These are phyloP conservation scores for Phoenix dactylifera DNA, from an alignment of 176 grass and related monocot species.

Conservation along the genomic window DNA sequence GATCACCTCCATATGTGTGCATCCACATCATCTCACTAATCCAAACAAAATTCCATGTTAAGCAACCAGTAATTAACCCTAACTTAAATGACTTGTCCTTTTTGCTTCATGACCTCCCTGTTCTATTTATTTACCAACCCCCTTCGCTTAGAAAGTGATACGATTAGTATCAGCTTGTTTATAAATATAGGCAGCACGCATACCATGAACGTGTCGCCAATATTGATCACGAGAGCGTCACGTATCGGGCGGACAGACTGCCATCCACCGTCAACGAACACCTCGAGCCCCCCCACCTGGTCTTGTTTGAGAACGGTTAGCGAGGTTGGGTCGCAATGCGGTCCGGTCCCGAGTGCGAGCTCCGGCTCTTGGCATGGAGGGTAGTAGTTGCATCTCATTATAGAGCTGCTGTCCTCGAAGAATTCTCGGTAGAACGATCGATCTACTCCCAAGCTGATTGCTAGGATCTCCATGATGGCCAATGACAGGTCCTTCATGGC, in stretches of 20 bases:
- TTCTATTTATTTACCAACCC: too few relatives aligned
- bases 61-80: too few relatives aligned
- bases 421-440: conserved; percentile 55
- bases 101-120: too few relatives aligned
- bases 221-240: conserved; percentile 80
- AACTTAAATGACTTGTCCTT: too few relatives aligned
- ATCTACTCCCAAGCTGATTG: conserved; percentile 61
- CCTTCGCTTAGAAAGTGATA: too few relatives aligned
- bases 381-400: conserved; percentile 95
- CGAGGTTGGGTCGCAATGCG: conserved; percentile 79
- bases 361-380: conserved; percentile 86
- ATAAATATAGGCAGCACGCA: neutral
- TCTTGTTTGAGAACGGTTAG: conserved; percentile 93
- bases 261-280: conserved; percentile 68
- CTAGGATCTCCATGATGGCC: conserved; percentile 78
- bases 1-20: too few relatives aligned
- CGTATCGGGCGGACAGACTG: conserved; percentile 50
- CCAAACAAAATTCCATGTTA: too few relatives aligned
- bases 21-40: too few relatives aligned
- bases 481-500: conserved; percentile 75
- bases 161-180: too few relatives aligned
- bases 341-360: conserved; percentile 73
- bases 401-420: conserved; percentile 73
- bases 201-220: conserved; percentile 99
- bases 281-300: conserved; percentile 70